These are phyloP conservation scores for Scenedesmus sp. DNA, from an alignment of 163 green algal genomes.

Conservation along the genomic window DNA sequence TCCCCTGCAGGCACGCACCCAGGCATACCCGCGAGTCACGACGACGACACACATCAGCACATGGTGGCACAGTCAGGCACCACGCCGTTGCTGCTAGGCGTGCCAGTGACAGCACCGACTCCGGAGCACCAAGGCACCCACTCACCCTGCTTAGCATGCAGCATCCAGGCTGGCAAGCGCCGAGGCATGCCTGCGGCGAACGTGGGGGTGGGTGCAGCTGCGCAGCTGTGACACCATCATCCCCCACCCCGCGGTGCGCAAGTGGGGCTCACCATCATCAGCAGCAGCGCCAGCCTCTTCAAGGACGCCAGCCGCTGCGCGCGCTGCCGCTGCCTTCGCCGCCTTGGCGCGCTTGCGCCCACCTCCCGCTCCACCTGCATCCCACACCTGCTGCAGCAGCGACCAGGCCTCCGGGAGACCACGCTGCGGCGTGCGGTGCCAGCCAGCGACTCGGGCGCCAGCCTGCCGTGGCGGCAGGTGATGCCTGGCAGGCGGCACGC, in stretches of 20 bases:
- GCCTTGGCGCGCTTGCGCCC: constrained; percentile 15
- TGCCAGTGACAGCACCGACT: no score
- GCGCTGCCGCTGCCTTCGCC: constrained; percentile 8
- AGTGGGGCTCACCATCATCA: neutral
- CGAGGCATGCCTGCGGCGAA: no score
- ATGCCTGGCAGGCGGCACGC: constrained; percentile 60
- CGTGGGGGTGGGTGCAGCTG: no score
- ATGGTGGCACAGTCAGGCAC: neutral
- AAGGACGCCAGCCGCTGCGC: neutral
- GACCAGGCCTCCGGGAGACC: constrained; percentile 64
- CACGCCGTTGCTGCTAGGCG: no score
- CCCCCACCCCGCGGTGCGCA: neutral
- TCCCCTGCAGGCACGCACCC: neutral
- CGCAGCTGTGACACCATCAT: no score
- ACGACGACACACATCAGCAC: neutral
- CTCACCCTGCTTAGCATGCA: neutral
- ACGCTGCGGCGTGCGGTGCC: constrained; percentile 52
- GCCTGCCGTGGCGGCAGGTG: constrained; percentile 72
- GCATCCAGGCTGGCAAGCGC: no score
- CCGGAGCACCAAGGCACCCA: no score
- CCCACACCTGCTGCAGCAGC: constrained; percentile 66
- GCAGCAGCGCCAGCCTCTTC: neutral
- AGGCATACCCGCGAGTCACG: no score
- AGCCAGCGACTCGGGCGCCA: constrained; percentile 64
- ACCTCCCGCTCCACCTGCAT: constrained; percentile 30